Base-by-base conservation (phyloP, 768 basidiomycete genomes). In the Lactarius indigo region DNA sequence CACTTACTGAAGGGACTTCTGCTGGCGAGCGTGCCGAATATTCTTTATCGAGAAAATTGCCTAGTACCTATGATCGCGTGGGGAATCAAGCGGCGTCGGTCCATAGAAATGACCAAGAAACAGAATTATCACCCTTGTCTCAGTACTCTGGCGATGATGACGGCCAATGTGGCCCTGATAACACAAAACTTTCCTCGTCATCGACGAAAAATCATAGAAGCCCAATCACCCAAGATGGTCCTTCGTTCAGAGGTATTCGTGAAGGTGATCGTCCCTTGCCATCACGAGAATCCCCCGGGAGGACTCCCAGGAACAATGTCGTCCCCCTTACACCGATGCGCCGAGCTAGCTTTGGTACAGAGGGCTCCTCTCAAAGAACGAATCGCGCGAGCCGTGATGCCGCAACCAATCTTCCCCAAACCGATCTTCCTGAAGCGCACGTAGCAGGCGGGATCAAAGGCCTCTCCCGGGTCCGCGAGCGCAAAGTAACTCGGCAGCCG, bases 401-500 rank as follows among this genome's bases (percentile, higher is more conserved):
- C 13, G 15, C 33, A 15, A 31, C 52, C 2, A 37, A 31, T 52
- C 31, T 47, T 54, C 35, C 33, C 57, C 44, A 47, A 47, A n/a
- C 31, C 31, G 35, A 30, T 35, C 33, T 42, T 23, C 26, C 55
- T 55, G 52, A 42, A 31, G 20, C 68, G 30, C 63, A 59, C 33
- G 18, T 55, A 17, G 28, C 39, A n/a, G 31, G 30, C 26, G 44
- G 57, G 18, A 58, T 62, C 55, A 23, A 50, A 20, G 33, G 59
- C 26, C 63, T 69, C 35, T 55, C 63, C n/a, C 64, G 64, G 20
- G 65, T 62, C 39, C 71, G 71, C 12, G 73, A 76, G 50, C 69
- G 74, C 44, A 66, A 74, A 26, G 72, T 62, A 2, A 75, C 73
- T 39, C 75, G 74, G 1, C 72, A 63, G 10, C 75, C 74, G 23